Evolutionary conservation across 2,329 filamentous ascomycete genomes (phyloP).

Genomic region (Colletotrichum sp.): DNA sequence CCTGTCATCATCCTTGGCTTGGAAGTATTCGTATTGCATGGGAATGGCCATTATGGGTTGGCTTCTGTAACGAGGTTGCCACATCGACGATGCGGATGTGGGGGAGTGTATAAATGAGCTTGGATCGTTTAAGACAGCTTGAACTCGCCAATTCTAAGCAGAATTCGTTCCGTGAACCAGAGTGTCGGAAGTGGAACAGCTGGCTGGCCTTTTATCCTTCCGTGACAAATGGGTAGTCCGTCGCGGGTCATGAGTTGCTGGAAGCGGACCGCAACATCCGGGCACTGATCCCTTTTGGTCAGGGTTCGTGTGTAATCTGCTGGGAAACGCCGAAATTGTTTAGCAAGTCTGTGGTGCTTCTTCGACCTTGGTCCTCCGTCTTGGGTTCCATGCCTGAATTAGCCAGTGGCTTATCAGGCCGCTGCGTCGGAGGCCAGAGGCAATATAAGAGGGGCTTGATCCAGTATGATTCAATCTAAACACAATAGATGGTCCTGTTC

Average conservation of each 20-base stretch:
- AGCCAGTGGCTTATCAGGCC: no score
- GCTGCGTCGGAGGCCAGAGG: no score
- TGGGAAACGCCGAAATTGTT: background rate
- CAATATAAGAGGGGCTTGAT: background rate
- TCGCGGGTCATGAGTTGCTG: background rate
- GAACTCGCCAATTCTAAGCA: background rate
- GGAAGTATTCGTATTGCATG: background rate
- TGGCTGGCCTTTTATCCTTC: background rate
- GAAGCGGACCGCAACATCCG: no score
- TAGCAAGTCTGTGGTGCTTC: background rate
- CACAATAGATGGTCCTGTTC: no score
- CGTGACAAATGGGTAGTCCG: background rate
- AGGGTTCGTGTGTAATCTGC: background rate
- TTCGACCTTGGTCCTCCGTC: background rate
- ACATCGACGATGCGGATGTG: background rate
- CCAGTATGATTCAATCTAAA: rapidly evolving
- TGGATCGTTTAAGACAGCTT: background rate
- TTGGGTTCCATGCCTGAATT: background rate
- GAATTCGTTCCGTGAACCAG: background rate
- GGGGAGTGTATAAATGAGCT: background rate
- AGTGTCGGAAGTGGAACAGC: background rate
- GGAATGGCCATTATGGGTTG: no score
- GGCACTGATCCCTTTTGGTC: no score
- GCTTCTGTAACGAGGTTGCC: no score
- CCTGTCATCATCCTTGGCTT: background rate